These are phyloP conservation scores for Claviceps quebecensis DNA, from an alignment of 2,329 filamentous ascomycete species.

Conservation along the genomic window DNA sequence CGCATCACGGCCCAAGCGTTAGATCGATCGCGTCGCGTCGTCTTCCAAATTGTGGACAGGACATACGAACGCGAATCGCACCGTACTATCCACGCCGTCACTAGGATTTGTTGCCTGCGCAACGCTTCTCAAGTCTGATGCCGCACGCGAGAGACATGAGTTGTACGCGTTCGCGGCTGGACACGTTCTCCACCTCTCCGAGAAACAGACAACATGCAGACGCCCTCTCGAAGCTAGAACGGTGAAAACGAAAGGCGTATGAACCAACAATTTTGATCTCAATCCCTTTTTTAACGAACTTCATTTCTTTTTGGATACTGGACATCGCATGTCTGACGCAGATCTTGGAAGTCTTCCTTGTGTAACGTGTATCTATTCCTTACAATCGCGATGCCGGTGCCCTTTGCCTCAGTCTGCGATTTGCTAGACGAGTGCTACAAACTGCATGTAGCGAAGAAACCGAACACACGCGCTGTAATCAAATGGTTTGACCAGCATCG, in stretches of 20 bases:
- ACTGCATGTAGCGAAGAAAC: slow-evolving; percentile 19
- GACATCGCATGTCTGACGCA: not conserved
- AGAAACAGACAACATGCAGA: not conserved
- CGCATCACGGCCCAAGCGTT: slow-evolving; percentile 6
- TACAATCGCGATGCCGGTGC: slow-evolving; percentile 40
- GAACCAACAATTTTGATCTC: too few relatives aligned
- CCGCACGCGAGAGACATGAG: not conserved
- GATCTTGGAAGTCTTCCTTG: not conserved
- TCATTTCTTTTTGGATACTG: not conserved
- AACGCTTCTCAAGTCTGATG: not conserved
- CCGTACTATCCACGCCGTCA: not conserved
- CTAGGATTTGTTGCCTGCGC: not conserved
- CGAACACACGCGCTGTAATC: slow-evolving; percentile 26
- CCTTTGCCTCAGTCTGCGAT: slow-evolving; percentile 59
- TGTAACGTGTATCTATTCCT: not conserved
- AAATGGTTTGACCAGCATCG: slow-evolving; percentile 59
- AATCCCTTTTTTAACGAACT: too few relatives aligned
- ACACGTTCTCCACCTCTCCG: not conserved
- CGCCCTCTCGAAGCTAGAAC: not conserved
- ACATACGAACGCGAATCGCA: not conserved
- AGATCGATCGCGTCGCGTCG: not conserved
- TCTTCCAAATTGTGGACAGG: not conserved
- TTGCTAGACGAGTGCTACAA: slow-evolving; percentile 55
- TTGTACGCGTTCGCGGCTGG: not conserved
- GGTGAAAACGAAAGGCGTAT: not conserved